These are phyloP conservation scores for Cladorrhinum sp. DNA, from an alignment of 2,329 filamentous ascomycete species.

Conservation along the genomic window DNA sequence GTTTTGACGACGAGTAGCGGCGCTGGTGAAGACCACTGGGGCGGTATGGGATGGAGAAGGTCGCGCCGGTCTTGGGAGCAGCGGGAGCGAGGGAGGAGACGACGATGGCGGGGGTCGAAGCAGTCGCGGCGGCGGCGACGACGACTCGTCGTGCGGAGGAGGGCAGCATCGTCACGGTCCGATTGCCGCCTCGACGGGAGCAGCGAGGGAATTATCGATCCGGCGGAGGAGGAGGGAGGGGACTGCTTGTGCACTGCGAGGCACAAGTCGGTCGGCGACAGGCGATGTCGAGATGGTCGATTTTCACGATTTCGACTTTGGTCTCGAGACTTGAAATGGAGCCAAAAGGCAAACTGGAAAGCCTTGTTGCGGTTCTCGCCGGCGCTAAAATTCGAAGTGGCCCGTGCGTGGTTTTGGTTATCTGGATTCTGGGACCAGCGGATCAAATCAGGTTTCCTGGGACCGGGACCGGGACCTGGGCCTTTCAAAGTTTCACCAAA, in stretches of 20 bases:
- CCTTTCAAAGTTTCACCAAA: background rate
- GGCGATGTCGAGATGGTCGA: background rate
- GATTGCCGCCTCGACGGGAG: background rate
- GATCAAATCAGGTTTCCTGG: background rate
- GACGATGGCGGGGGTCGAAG: constrained; percentile 39
- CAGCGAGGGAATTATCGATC: background rate
- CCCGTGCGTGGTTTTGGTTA: background rate
- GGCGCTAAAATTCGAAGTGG: background rate
- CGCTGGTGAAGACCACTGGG: constrained; percentile 45
- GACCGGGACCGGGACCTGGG: background rate
- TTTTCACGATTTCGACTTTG: too few species aligned
- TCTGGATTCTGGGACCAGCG: background rate
- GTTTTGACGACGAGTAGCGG: constrained; percentile 60
- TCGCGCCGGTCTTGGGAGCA: constrained; percentile 38
- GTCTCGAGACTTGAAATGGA: background rate
- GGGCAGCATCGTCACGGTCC: constrained; percentile 46
- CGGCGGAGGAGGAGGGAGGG: background rate
- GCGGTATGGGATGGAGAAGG: constrained; percentile 36
- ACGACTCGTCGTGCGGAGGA: constrained; percentile 55
- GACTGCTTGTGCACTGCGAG: background rate
- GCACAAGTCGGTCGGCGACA: background rate
- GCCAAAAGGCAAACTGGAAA: background rate
- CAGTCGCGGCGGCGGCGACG: constrained; percentile 43
- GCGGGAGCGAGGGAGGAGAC: constrained; percentile 42
- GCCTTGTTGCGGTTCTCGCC: background rate